Evolutionary conservation across 257 asterid genomes (phyloP).

Genomic region (Solanum arcanum): DNA sequence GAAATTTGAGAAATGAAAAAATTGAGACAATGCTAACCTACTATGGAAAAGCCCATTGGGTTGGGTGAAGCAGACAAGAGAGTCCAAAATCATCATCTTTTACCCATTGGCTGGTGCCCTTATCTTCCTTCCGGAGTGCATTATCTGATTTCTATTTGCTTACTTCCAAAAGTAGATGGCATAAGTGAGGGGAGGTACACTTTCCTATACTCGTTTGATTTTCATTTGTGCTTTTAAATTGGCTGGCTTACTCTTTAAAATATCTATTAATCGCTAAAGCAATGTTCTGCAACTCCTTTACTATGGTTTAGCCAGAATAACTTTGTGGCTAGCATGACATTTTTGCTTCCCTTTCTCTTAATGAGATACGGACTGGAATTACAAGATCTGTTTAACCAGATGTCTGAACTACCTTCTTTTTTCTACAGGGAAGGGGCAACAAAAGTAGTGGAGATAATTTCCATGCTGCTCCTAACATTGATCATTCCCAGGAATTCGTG

Average conservation of each 20-base stretch:
- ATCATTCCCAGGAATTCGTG: constrained; percentile 95
- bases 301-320: background rate
- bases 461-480: constrained; percentile 99
- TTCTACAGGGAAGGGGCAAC: constrained; percentile 80
- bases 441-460: constrained; percentile 94
- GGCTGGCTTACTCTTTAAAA: background rate
- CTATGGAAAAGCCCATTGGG: background rate
- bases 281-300: background rate
- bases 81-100: background rate
- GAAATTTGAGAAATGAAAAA: background rate
- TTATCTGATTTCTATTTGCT: background rate
- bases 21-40: background rate
- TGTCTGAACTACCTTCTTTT: background rate
- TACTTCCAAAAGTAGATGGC: background rate
- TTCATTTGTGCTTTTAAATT: background rate
- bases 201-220: background rate
- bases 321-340: background rate
- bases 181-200: background rate
- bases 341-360: background rate
- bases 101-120: background rate
- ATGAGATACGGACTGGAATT: background rate
- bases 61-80: background rate
- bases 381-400: background rate
- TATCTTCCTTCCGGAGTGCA: background rate
- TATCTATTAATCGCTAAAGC: background rate